These are phyloP conservation scores for Fusarium kyushuense DNA, from an alignment of 2,329 filamentous ascomycete species.

Conservation along the genomic window DNA sequence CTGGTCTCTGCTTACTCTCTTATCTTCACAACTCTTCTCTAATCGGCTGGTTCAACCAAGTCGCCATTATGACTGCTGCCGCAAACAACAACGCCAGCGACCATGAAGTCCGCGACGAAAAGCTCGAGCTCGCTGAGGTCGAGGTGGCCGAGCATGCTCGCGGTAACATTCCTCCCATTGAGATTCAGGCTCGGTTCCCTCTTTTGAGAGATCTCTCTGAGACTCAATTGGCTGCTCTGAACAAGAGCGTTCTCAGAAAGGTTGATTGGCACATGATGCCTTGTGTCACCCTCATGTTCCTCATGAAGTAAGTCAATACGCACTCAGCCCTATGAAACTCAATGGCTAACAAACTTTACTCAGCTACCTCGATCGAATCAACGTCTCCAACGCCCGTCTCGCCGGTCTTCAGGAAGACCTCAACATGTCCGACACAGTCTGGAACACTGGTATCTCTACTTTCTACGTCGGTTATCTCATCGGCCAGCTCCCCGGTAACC, in stretches of 20 bases:
- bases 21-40: too few relatives aligned
- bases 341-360: background rate
- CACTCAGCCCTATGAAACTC: background rate
- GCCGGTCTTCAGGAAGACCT: slow-evolving; percentile 55
- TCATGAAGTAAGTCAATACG: slow-evolving; percentile 15
- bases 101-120: slow-evolving; percentile 1
- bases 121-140: slow-evolving; percentile 9
- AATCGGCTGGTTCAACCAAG: background rate
- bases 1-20: background rate
- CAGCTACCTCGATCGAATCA: slow-evolving; percentile 65
- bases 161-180: slow-evolving; percentile 28
- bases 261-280: slow-evolving; percentile 49
- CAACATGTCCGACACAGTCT: slow-evolving; percentile 52
- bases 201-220: slow-evolving; percentile 40
- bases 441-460: slow-evolving; percentile 57
- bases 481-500: slow-evolving; percentile 60
- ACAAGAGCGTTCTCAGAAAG: slow-evolving; percentile 48
- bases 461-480: slow-evolving; percentile 63
- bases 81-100: slow-evolving; percentile 5
- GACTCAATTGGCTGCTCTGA: slow-evolving; percentile 43
- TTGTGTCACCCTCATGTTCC: slow-evolving; percentile 27
- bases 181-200: slow-evolving; percentile 45
- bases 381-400: slow-evolving; percentile 60
- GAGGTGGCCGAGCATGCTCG: slow-evolving; percentile 15
- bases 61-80: slow-evolving; percentile 15